Percentiles rank a stretch among this genome's conserved stretches.
Conservation (phyloP, 148 eudicot genomes). For the Vaccinium darrowii region DNA sequence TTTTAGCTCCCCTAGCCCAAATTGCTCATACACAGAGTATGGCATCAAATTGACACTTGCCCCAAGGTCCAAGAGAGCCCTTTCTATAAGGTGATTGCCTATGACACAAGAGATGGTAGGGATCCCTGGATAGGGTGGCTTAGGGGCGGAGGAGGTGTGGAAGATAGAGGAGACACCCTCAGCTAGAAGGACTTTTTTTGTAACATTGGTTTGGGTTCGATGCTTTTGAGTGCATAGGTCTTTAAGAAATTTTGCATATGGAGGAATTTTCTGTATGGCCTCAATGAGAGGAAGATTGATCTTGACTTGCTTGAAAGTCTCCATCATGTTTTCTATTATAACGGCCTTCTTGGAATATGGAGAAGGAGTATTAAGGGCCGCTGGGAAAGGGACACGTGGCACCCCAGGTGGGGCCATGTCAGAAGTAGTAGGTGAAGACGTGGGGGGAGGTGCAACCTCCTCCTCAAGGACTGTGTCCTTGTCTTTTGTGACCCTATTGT, state of each 20-base stretch:
- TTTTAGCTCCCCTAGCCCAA: too few species aligned
- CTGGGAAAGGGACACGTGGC: too few species aligned
- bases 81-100: not conserved
- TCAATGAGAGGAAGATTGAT: not conserved
- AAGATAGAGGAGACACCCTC: not conserved
- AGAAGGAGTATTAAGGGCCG: too few species aligned
- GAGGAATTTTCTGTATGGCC: not conserved
- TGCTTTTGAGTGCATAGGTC: not conserved
- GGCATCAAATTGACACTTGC: too few species aligned
- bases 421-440: too few species aligned
- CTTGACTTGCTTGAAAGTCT: not conserved
- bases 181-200: not conserved
- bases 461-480: too few species aligned
- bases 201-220: not conserved
- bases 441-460: too few species aligned
- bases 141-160: not conserved
- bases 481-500: too few species aligned
- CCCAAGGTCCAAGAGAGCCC: not conserved
- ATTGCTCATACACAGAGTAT: too few species aligned
- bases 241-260: not conserved
- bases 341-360: not conserved
- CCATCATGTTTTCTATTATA: not conserved
- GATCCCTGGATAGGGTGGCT: too few species aligned
- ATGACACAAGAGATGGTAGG: not conserved
- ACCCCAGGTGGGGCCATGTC: too few species aligned